Evolutionary conservation across 2,329 filamentous ascomycete species (phyloP).

Genomic region (Hypomyces rosellus): DNA sequence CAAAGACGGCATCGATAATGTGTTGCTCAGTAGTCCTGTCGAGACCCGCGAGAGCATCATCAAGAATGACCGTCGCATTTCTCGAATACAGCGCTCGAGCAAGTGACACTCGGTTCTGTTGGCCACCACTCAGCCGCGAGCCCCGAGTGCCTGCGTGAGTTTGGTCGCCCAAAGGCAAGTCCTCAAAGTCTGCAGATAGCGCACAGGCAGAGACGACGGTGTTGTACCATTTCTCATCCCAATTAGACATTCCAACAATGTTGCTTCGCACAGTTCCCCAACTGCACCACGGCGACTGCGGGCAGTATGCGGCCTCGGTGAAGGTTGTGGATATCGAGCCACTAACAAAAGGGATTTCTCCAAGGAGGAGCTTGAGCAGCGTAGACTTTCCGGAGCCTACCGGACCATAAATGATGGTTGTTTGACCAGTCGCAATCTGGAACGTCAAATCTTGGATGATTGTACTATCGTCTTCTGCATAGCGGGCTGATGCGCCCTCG

Average conservation of each 20-base stretch:
- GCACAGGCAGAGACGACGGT: slow-evolving; percentile 23
- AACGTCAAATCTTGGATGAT: too few species aligned
- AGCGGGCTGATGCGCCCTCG: too few species aligned
- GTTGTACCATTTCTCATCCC: slow-evolving; percentile 19
- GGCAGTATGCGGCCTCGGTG: slow-evolving; percentile 18
- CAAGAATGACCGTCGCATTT: slow-evolving; percentile 30
- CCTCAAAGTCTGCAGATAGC: slow-evolving; percentile 21
- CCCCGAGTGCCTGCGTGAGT: slow-evolving; percentile 30
- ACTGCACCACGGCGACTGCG: slow-evolving; percentile 26
- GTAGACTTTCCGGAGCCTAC: slow-evolving; percentile 21
- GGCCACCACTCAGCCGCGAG: slow-evolving; percentile 32
- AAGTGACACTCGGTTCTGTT: slow-evolving; percentile 26
- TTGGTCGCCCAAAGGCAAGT: slow-evolving; percentile 25
- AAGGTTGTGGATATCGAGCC: neutral
- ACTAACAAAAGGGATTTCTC: slow-evolving; percentile 17
- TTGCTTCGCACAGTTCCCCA: slow-evolving; percentile 27
- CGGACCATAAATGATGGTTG: slow-evolving; percentile 9
- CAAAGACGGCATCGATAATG: slow-evolving; percentile 35
- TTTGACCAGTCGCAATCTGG: too few species aligned
- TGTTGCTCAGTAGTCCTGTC: slow-evolving; percentile 34
- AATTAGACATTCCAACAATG: slow-evolving; percentile 20
- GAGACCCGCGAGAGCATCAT: slow-evolving; percentile 36
- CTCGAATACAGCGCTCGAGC: slow-evolving; percentile 37
- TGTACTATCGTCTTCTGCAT: too few species aligned
- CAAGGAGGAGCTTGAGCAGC: slow-evolving; percentile 17